These are phyloP conservation scores for Massariosphaeria phaeospora DNA, from an alignment of 495 filamentous ascomycete genomes.

Conservation along the genomic window DNA sequence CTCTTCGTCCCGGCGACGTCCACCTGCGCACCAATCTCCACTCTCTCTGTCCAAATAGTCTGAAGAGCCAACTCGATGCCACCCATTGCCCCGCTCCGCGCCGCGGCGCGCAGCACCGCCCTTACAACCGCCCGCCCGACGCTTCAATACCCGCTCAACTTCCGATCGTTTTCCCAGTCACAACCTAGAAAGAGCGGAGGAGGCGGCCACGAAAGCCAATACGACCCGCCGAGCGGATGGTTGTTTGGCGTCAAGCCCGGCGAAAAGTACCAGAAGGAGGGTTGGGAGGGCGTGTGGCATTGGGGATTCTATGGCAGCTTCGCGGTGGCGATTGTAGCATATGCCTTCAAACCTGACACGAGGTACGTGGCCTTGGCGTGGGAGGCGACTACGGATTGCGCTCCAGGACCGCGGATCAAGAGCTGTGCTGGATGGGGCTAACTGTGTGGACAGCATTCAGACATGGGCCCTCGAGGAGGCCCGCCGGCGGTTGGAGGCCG, in stretches of 20 bases:
- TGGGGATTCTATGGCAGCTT: conserved; percentile 89
- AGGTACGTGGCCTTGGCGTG: conserved; percentile 68
- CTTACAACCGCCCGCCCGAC: neutral
- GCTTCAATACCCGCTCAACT: neutral
- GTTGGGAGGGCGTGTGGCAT: conserved; percentile 85
- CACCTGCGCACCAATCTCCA: neutral
- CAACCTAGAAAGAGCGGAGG: neutral
- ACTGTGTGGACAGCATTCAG: conserved; percentile 68
- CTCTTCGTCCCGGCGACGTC: neutral
- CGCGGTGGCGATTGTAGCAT: conserved; percentile 66
- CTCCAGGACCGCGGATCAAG: too few species aligned
- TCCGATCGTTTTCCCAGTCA: conserved; percentile 20
- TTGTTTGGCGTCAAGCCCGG: conserved; percentile 87
- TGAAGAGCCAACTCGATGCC: too few species aligned
- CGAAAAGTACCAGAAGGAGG: conserved; percentile 91
- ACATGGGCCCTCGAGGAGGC: conserved; percentile 99
- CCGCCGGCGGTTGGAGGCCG: conserved; percentile 81
- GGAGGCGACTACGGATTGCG: too few species aligned
- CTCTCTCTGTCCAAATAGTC: neutral
- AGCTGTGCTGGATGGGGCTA: conserved; percentile 15
- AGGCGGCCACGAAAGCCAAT: conserved; percentile 67
- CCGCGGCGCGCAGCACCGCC: conserved; percentile 1
- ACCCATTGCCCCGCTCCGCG: neutral
- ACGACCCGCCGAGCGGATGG: conserved; percentile 87
- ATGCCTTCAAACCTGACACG: conserved; percentile 97